A percentile compares a stretch with the other conserved stretches of the same genome.
Evolutionary conservation across 2,329 filamentous ascomycete species (phyloP).

Genomic region (Diplodia intermedia): DNA sequence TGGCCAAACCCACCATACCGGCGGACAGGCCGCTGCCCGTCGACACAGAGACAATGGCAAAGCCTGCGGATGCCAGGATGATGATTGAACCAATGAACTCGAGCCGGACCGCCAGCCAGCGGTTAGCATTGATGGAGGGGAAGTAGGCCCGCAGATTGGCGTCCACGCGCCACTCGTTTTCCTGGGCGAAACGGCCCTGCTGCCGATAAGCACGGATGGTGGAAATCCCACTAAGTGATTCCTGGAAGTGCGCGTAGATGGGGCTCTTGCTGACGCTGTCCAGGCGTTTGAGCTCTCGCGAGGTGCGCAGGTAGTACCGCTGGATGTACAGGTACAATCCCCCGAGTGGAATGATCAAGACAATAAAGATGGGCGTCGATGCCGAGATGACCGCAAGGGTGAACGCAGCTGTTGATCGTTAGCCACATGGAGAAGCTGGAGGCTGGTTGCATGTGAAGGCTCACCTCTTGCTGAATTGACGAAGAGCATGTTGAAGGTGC

Average conservation of each 20-base stretch:
- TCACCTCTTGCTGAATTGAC: slow-evolving; percentile 58
- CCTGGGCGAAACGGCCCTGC: slow-evolving; percentile 82
- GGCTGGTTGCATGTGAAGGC: slow-evolving; percentile 36
- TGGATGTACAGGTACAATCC: slow-evolving; percentile 91
- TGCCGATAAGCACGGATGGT: slow-evolving; percentile 96
- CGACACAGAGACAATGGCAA: slow-evolving; percentile 81
- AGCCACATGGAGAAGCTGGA: slow-evolving; percentile 10
- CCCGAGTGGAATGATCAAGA: slow-evolving; percentile 80
- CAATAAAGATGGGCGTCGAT: slow-evolving; percentile 79
- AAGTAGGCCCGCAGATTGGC: slow-evolving; percentile 94
- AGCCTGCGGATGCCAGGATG: slow-evolving; percentile 83
- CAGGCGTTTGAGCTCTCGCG: slow-evolving; percentile 91
- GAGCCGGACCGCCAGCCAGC: slow-evolving; percentile 93
- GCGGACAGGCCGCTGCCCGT: slow-evolving; percentile 68
- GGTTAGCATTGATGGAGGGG: slow-evolving; percentile 86
- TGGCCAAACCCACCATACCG: slow-evolving; percentile 86
- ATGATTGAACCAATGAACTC: slow-evolving; percentile 96
- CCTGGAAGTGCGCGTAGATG: slow-evolving; percentile 98
- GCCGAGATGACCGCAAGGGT: slow-evolving; percentile 86
- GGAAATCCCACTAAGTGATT: slow-evolving; percentile 89
- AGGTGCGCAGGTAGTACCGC: slow-evolving; percentile 94
- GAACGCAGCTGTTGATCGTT: slow-evolving; percentile 62
- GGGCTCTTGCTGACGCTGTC: slow-evolving; percentile 96
- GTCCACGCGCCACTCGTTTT: slow-evolving; percentile 98
- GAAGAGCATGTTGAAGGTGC: slow-evolving; percentile 92